Evolutionary conservation across 108 stramenopile genomes (phyloP), one percentile per base, ranked within the genome.

Genomic region (Parietichytrium sp.): DNA sequence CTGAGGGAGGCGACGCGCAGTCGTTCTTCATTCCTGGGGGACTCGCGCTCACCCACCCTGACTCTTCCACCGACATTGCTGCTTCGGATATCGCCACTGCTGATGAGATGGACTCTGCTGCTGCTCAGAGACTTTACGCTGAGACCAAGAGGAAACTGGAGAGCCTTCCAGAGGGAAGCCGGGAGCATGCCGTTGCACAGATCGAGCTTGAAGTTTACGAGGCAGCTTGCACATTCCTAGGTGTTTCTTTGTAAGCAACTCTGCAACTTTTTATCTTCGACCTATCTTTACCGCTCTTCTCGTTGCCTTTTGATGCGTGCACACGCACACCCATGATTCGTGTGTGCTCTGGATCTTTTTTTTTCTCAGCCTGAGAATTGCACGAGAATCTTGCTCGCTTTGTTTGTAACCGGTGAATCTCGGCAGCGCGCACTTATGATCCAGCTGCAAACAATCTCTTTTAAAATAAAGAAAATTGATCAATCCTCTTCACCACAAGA

Each of bases 131-230:
- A 42, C 61, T 72, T n/a, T 27, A 25, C 61, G 33, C 15, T 25
- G 61, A 72, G 61, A 42, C 61, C 61, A 72, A 72, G 61, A 36
- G 20, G 10, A 72, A 36, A 23, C 38, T 45, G 38, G 61, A 72
- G 38, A 42, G 38, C 42, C 10, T 42, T 42, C 6, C 61, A 6
- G 61, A 72, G 61, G 61, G 61, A 16, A 45, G 38, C 29, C 33
- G 45, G 61, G 61, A 72, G 61, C 61, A 72, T 10, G 61, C 61
- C 33, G 20, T 72, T 42, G 61, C 61, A 16, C 61, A 72, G 61
- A 45, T 72, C 33, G 38, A 72, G 61, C 38, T 45, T 3, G 61
- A 72, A 15, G 42, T 45, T 42, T 72, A 72, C 61, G 61, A 72
- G 61, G 20, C 20, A n/a, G 61, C 45, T 42, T 72, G 61, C 61